Base-by-base conservation (phyloP, 345 rosid species). In the Rhodamnia argentea region DNA sequence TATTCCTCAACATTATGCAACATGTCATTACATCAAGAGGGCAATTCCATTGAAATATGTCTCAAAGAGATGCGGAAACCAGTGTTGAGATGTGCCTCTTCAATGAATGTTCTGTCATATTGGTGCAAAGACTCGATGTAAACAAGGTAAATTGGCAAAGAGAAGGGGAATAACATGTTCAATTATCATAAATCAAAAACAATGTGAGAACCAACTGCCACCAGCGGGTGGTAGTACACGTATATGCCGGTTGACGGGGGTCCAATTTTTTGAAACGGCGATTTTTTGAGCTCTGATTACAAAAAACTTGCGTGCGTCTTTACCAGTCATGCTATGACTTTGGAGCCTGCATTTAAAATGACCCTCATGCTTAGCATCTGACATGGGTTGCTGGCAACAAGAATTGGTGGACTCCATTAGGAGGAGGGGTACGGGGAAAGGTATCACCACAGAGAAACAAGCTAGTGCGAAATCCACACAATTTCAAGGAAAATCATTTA, bases 321-420 rank as follows among this genome's bases (percentile, higher is more conserved):
- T n/a, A n/a, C n/a, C n/a, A n/a, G n/a, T n/a, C n/a, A n/a, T n/a
- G n/a, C n/a, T n/a, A n/a, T n/a, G n/a, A n/a, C n/a, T n/a, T n/a
- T n/a, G n/a, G n/a, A n/a, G n/a, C n/a, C n/a, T n/a, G 89, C 90
- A 92, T 86, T 89, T 88, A 82, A 60, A 87, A 47, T 78, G 56
- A 15, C 23, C 60, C 11, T 83, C 57, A 58, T n/a, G 82, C 3
- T 32, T 54, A 82, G 84, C 56, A 82, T 52, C 83, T n/a, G 47
- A 32, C 44, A 32, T 32, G 24, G 37, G 78, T 32, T 64, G 78
- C 44, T 37, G 3, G 40, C 2, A 37, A 3, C 40, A 37, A 37
- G 40, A 37, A 37, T 32, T 70, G 78, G 23, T 58, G 6, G 70
- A 40, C 40, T n/a, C 29, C 5, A 32, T 74, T 22, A 52, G 22